Base-by-base conservation (phyloP, 805 yeast species). In the Pichia ethanolica region DNA sequence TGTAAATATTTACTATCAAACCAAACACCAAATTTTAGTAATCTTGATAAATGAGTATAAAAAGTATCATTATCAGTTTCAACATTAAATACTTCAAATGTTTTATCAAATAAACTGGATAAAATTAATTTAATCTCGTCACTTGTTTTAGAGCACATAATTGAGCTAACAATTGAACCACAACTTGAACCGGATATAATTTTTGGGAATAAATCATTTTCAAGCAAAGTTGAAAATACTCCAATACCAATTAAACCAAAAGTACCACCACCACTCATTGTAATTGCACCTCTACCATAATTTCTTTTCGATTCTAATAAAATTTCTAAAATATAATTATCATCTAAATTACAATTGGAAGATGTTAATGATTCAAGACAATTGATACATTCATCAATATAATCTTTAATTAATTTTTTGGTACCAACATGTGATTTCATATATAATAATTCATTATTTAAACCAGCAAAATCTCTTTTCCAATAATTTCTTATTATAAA, bases 241-340 rank as follows among this genome's bases (percentile, higher is more conserved):
- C 99, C 99, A 50, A 89, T 86, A 56, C 91, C 98, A 53, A 90
- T 81, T 45, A 91, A 68, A 0, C 98, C 99, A 69, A 91, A 86
- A 5, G 96, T 86, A 2, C 96, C 89, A 2, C 99, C 99, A 1
- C 99, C 99, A 44, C 95, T 84, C 47, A 93, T 74, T n/a, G 95
- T 89, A 30, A 93, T 70, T 0, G 98, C 99, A 0, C 98, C 90
- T 48, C 97, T 74, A 0, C 99, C 99, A 46, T 87, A 87, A 59
- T 90, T 89, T 64, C 86, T 86, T 52, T 97, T 74, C 0, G 97
- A 87, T 62, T 91, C 96, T 38, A 86, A 78, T 35, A 91, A 70
- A 77, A 87, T 86, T 2, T 86, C 86, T 49, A 91, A 69, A 13
- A 87, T 71, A 58, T 86, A 82, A 11, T 78, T 65, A 52, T 83